Conservation (phyloP, 2,329 filamentous ascomycete genomes). For the Penicillium sp. region DNA sequence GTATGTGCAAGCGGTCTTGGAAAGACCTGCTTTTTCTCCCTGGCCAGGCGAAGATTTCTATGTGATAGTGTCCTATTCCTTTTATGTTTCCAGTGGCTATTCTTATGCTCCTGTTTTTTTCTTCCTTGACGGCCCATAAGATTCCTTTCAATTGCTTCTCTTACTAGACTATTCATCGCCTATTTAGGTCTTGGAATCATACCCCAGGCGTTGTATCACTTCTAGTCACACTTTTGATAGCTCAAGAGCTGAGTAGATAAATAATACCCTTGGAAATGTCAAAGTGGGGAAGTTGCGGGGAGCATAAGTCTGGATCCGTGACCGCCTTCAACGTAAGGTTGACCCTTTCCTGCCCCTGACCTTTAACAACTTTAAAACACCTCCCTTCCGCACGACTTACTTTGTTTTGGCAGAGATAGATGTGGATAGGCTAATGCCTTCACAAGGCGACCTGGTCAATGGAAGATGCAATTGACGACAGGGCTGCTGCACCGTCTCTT, state of each 20-base stretch:
- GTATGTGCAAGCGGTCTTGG: conserved; percentile 27
- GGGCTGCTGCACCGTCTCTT: conserved; percentile 32
- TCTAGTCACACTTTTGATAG: neutral
- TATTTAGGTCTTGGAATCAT: neutral
- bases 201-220: neutral
- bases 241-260: neutral
- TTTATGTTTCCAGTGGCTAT: conserved; percentile 4
- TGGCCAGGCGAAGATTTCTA: conserved; percentile 13
- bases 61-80: conserved; percentile 31
- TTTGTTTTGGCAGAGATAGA: conserved; percentile 17
- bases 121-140: conserved; percentile 5
- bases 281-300: conserved; percentile 8
- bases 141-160: conserved; percentile 1
- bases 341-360: conserved; percentile 8
- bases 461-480: conserved; percentile 40
- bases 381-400: neutral
- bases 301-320: neutral
- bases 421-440: conserved; percentile 29
- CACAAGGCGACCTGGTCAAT: conserved; percentile 36
- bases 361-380: neutral
- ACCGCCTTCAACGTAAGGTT: conserved; percentile 2
- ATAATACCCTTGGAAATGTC: neutral
- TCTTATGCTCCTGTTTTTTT: neutral
- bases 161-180: conserved; percentile 6
- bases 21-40: conserved; percentile 21